Conservation (phyloP, 345 rosid genomes). For the Populus euphratica region DNA sequence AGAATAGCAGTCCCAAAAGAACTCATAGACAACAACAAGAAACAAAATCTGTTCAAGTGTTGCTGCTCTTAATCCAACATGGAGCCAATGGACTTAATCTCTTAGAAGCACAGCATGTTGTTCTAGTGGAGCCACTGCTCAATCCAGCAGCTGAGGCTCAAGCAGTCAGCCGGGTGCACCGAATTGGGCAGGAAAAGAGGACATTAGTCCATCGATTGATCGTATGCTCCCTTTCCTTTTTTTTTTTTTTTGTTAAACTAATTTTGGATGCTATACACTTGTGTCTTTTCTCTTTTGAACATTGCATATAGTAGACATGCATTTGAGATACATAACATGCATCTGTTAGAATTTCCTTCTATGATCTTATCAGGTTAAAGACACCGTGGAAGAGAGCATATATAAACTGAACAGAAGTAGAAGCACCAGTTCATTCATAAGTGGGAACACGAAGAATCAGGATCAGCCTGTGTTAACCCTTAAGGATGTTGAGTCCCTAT, state of each 20-base stretch:
- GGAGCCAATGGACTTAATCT: slow-evolving; percentile 98
- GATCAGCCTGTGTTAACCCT: slow-evolving; percentile 77
- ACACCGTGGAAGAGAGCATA: slow-evolving; percentile 90
- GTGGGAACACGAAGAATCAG: slow-evolving; percentile 82
- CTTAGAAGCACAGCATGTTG: slow-evolving; percentile 89
- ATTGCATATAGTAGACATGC: not conserved
- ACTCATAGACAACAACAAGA: slow-evolving; percentile 28
- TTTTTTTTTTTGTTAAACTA: not conserved
- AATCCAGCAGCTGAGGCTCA: slow-evolving; percentile 98
- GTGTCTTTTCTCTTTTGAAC: too few relatives aligned
- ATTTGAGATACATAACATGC: not conserved
- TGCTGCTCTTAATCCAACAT: slow-evolving; percentile 79
- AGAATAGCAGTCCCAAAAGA: slow-evolving; percentile 28
- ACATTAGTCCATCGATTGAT: slow-evolving; percentile 88
- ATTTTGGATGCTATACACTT: not conserved
- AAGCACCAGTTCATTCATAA: slow-evolving; percentile 52
- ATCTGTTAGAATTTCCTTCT: not conserved
- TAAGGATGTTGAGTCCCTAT: slow-evolving; percentile 60
- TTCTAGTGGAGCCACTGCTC: slow-evolving; percentile 87
- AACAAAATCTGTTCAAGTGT: slow-evolving; percentile 53
- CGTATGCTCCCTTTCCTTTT: slow-evolving; percentile 38
- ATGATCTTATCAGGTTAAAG: slow-evolving; percentile 46
- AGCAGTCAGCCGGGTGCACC: slow-evolving; percentile 90
- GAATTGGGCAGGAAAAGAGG: slow-evolving; percentile 74
- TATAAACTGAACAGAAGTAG: slow-evolving; percentile 80